phyloP scores from a whole-genome alignment of 129 eudicot species.

The Centella asiatica region DNA sequence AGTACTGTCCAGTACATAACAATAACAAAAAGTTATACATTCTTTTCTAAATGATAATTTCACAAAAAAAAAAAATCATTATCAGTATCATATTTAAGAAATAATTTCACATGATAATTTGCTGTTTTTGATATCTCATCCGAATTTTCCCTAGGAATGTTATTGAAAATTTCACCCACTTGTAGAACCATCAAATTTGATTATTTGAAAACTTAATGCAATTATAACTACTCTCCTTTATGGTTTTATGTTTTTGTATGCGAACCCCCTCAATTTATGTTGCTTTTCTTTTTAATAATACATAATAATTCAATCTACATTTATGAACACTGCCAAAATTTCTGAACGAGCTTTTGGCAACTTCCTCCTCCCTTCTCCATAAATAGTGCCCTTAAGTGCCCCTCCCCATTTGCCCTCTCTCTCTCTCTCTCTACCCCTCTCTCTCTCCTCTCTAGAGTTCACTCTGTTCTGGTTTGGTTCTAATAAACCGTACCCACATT shows the following conservation, averaged over 20 bases:
- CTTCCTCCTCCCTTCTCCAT: constrained; percentile 45
- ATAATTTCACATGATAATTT: too few relatives aligned
- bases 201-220: too few relatives aligned
- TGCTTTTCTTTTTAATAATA: neutral
- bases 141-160: too few relatives aligned
- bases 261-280: neutral
- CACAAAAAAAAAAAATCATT: too few relatives aligned
- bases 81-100: constrained; percentile 4
- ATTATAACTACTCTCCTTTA: too few relatives aligned
- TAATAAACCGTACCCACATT: constrained; percentile 50
- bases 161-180: too few relatives aligned
- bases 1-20: too few relatives aligned
- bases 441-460: neutral
- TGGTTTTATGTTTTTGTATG: too few relatives aligned
- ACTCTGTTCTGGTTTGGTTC: constrained; percentile 26
- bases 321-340: constrained; percentile 40
- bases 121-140: too few relatives aligned
- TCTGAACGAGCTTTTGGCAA: constrained; percentile 46
- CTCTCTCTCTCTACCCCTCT: constrained; percentile 18
- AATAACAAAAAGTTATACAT: too few relatives aligned
- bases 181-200: too few relatives aligned
- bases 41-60: too few relatives aligned
- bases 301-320: constrained; percentile 22
- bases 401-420: constrained; percentile 34
- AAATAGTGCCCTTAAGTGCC: constrained; percentile 40